Evolutionary conservation across 2,329 filamentous ascomycete genomes (phyloP), one percentile per base, ranked within the genome.

Genomic region (Diaporthe ilicicola): DNA sequence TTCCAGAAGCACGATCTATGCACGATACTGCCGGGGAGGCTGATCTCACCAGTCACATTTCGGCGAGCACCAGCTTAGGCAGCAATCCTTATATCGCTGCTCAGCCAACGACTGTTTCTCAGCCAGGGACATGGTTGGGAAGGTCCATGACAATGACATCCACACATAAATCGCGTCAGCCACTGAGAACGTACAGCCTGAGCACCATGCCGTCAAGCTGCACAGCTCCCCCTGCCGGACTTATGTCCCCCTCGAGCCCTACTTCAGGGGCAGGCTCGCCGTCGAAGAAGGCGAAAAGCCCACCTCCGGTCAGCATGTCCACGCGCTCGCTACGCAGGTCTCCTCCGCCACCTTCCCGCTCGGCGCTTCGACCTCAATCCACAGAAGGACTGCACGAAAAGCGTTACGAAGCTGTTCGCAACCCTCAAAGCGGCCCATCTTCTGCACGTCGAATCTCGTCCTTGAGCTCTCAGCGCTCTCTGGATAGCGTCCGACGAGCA

Each of bases 241-340:
- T 74, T 0, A 73, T 75, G 2, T 67, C 74, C 3, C 72, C 77
- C 3, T 77, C 78, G 6, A 79, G 76, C 29, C 77, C 78, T 8
- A 34, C 80, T 17, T 75, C 77, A 17, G 75, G 76, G 32, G 74
- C 77, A 29, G 72, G 73, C 32, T 70, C 76, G 46, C 70, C 76
- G 15, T 68, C 74, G 24, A 77, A 76, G 50, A 80, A 77, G 69
- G 75, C 78, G 12, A 82, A 75, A 67, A 80, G 81, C 0, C 79
- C 82, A 3, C 82, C 83, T 0, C 83, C 84, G 0, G 79, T 85
- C 34, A 85, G 82, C 74, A 81, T 85, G 77, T 79, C 79, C n/a
- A 84, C 81, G 4, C 80, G 82, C 37, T 77, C 79, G 8, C 74
- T 77, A 10, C 75, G 78, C 17, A 79, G 78, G 15, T 78, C 78